These are phyloP conservation scores for Aspergillus incahuasiensis DNA, from an alignment of 495 filamentous ascomycete genomes.

Conservation along the genomic window DNA sequence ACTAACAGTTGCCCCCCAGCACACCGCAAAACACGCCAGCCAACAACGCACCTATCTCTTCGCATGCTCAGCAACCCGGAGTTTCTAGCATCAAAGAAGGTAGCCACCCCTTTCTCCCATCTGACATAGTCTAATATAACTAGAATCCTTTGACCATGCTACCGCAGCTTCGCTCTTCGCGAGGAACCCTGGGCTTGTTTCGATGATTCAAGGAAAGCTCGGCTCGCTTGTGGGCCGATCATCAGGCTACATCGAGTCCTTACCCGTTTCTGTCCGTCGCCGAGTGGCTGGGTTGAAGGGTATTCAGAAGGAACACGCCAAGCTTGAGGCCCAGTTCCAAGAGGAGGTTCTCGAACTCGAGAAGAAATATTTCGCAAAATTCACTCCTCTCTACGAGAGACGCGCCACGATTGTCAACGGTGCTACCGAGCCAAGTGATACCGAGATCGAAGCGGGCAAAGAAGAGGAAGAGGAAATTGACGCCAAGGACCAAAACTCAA, in stretches of 20 bases:
- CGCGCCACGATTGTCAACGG: slow-evolving; percentile 93
- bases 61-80: slow-evolving; percentile 91
- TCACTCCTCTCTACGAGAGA: slow-evolving; percentile 94
- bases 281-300: slow-evolving; percentile 94
- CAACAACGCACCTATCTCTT: slow-evolving; percentile 93
- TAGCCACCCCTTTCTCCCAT: slow-evolving; percentile 37
- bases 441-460: slow-evolving; percentile 82
- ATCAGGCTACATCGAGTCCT: slow-evolving; percentile 95
- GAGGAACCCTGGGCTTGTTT: slow-evolving; percentile 84
- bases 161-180: slow-evolving; percentile 88
- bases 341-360: slow-evolving; percentile 96
- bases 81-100: slow-evolving; percentile 97
- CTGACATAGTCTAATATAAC: neutral
- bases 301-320: slow-evolving; percentile 96
- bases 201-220: slow-evolving; percentile 96
- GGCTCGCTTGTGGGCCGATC: slow-evolving; percentile 89
- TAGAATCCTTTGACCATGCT: slow-evolving; percentile 87
- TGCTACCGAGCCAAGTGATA: slow-evolving; percentile 73
- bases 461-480: slow-evolving; percentile 65
- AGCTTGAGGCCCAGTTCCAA: slow-evolving; percentile 96
- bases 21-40: slow-evolving; percentile 96
- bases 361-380: slow-evolving; percentile 99
- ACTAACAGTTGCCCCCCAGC: slow-evolving; percentile 44
- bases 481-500: slow-evolving; percentile 47
- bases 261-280: slow-evolving; percentile 80